These are phyloP conservation scores for Protostelium mycophagum DNA, from an alignment of 78 protist genomes.

Conservation along the genomic window DNA sequence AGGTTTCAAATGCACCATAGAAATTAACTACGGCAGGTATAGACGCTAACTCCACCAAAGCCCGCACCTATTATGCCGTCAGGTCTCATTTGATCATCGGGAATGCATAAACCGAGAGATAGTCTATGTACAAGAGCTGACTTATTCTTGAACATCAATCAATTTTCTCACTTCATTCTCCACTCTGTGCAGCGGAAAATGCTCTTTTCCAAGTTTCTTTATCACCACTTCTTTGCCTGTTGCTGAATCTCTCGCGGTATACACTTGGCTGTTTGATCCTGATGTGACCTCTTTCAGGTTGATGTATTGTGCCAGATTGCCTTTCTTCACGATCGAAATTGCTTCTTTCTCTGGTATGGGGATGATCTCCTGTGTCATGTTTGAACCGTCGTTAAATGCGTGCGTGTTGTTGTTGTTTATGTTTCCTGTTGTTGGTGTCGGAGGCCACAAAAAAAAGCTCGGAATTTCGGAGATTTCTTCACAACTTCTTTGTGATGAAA, in stretches of 20 bases:
- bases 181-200: neutral
- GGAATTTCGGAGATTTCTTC: too few species aligned
- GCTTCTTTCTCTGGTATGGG: too few species aligned
- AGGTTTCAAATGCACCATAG: neutral
- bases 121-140: too few species aligned
- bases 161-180: neutral
- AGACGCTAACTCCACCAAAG: neutral
- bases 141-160: too few species aligned
- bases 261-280: neutral
- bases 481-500: too few species aligned
- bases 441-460: too few species aligned
- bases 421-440: too few species aligned
- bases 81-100: too few species aligned
- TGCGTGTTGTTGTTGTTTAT: too few species aligned
- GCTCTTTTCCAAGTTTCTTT: neutral
- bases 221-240: neutral
- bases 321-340: neutral
- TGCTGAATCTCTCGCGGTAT: neutral
- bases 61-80: neutral
- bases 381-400: too few species aligned
- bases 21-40: neutral
- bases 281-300: neutral
- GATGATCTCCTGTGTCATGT: too few species aligned
- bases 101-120: too few species aligned
- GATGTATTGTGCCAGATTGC: neutral